A percentile compares a stretch with the other conserved stretches of the same genome.
Conservation (phyloP, 2,329 filamentous ascomycete genomes). For the Stagonosporopsis vannaccii region DNA sequence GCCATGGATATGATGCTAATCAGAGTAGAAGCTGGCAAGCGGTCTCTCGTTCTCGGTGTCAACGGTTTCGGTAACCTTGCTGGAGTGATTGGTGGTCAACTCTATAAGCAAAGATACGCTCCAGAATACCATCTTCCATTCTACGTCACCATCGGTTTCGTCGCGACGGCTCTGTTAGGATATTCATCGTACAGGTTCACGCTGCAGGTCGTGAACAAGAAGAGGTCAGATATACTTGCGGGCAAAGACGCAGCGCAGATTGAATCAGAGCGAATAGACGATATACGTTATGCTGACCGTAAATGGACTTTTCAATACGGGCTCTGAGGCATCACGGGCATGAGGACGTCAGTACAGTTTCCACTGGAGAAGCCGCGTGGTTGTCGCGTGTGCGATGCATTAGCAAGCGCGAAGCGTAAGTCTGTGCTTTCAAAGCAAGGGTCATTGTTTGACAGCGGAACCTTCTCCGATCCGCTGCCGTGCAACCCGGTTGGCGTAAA, state of each 20-base stretch:
- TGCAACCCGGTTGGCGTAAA: slow-evolving; percentile 2
- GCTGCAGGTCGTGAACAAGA: slow-evolving; percentile 23
- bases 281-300: background rate
- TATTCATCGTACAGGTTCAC: slow-evolving; percentile 31
- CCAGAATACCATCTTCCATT: slow-evolving; percentile 22
- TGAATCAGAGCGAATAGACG: background rate
- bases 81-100: slow-evolving; percentile 31
- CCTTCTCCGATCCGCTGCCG: slow-evolving; percentile 1
- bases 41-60: background rate
- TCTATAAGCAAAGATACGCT: slow-evolving; percentile 28
- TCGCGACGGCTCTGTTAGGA: slow-evolving; percentile 27
- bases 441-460: slow-evolving; percentile 2
- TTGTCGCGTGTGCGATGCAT: background rate
- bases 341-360: too few species aligned
- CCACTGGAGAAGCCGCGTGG: background rate
- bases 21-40: background rate
- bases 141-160: slow-evolving; percentile 33
- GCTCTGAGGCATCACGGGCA: background rate
- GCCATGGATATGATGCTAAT: background rate
- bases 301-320: slow-evolving; percentile 1
- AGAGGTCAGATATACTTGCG: background rate
- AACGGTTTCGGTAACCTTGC: slow-evolving; percentile 26
- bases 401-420: background rate
- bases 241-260: background rate
- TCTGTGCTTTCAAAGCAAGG: background rate